phyloP scores from a whole-genome alignment of 306 rosid genomes.

The Pyrus betulifolia region DNA sequence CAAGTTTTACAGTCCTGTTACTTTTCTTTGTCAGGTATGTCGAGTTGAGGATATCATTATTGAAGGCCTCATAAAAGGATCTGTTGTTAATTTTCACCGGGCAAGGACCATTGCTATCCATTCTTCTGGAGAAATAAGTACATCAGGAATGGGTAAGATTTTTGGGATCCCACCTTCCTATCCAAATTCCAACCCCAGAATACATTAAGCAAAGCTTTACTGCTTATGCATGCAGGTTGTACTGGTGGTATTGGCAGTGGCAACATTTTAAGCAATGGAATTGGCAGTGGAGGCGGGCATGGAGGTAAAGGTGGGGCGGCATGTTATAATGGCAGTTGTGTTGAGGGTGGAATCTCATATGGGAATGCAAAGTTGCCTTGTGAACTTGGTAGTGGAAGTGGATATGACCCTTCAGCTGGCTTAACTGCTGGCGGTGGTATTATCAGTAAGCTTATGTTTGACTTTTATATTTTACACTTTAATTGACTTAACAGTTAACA shows the following conservation, averaged over 20 bases:
- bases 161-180: background rate
- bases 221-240: constrained; percentile 52
- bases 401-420: constrained; percentile 46
- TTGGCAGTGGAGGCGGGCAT: constrained; percentile 97
- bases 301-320: constrained; percentile 93
- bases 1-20: constrained; percentile 15
- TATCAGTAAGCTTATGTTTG: constrained; percentile 52
- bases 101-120: constrained; percentile 78
- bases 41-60: constrained; percentile 87
- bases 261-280: constrained; percentile 40
- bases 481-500: background rate
- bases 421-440: constrained; percentile 92
- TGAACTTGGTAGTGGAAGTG: constrained; percentile 99
- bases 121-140: constrained; percentile 72
- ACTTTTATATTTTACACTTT: background rate
- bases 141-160: constrained; percentile 86
- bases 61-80: constrained; percentile 88
- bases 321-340: constrained; percentile 36
- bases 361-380: constrained; percentile 77
- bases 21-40: constrained; percentile 64
- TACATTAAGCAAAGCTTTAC: background rate
- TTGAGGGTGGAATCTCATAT: constrained; percentile 77
- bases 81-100: constrained; percentile 95
- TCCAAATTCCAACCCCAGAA: background rate
- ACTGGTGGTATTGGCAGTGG: constrained; percentile 87